Base-by-base conservation (phyloP, 2,329 filamentous ascomycete genomes). In the Fusarium goolgardi region DNA sequence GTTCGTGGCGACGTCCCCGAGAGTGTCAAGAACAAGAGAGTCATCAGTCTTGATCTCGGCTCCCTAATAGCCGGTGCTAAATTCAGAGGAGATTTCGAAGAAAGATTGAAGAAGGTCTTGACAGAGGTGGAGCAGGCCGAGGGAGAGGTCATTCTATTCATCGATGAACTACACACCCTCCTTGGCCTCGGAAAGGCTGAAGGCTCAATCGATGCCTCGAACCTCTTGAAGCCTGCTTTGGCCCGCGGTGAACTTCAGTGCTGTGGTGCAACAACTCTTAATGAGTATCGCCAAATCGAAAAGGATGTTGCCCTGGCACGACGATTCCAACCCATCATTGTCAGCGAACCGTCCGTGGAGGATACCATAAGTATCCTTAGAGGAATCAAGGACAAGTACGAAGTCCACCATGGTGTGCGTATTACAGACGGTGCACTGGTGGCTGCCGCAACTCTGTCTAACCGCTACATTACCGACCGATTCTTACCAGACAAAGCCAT, bases 401-500 rank as follows among this genome's bases (percentile, higher is more conserved):
- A 98, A 78, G 93, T 98, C 1, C 96, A 98, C 71, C 96, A 99
- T 75, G 95, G 96, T 79, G 95, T 98, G 0, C 87, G 94, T 55
- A 98, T 99, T 70, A 97, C 93, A 0, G 96, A 98, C 73, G 91
- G 91, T 3, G 94, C 96, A 9, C 82, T 98, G 13, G 95, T 99
- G 16, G 94, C 96, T 3, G 95, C 96, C 4, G 94, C 95, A 3
- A 92, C 93, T 0, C 92, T 96, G 76, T 96, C 92, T 66, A 98
- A 98, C 75, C 91, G 96, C 52, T 99, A 98, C 78, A 96, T 99
- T 71, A 97, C 94, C 16, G 95, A 98, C 75, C 90, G 96, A 3
- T 98, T 97, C 79, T 83, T 98, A 1, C 96, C 96, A 0, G 96
- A 99, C 79, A 98, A 98, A 78, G 96, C 96, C 4, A 98, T 99